Evolutionary conservation across 2,329 filamentous ascomycete genomes (phyloP).

Genomic region (Penicillium expansum): DNA sequence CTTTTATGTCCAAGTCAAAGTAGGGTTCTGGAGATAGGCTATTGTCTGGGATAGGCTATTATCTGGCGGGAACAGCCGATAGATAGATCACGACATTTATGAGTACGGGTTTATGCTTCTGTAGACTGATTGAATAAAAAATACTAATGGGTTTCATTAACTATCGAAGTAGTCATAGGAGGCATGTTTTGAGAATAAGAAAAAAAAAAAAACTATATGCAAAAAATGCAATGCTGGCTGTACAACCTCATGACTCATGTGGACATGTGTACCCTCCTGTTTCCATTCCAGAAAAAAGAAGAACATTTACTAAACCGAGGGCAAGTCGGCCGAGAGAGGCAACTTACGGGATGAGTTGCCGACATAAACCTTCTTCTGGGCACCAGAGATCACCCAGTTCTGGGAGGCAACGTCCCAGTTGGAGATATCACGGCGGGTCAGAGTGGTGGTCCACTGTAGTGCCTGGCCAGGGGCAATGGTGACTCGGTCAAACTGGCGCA

Average conservation of each 20-base stretch:
- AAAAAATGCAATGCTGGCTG: neutral
- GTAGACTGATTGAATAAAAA: neutral
- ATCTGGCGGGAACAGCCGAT: neutral
- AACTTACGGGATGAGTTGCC: constrained; percentile 59
- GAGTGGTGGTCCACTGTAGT: constrained; percentile 62
- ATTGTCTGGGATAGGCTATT: constrained; percentile 2
- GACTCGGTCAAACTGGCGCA: constrained; percentile 80
- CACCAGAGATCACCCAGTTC: constrained; percentile 70
- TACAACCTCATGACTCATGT: neutral
- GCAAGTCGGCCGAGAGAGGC: constrained; percentile 45
- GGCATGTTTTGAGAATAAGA: neutral
- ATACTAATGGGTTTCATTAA: neutral
- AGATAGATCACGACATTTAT: neutral
- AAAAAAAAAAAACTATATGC: constrained; percentile 2
- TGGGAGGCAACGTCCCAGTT: constrained; percentile 81
- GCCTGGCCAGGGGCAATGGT: constrained; percentile 67
- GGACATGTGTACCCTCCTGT: neutral
- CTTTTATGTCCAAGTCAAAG: neutral
- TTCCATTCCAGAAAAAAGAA: neutral
- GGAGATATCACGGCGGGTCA: constrained; percentile 78
- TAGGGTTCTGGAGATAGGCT: neutral
- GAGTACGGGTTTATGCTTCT: neutral
- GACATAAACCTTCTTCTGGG: constrained; percentile 60
- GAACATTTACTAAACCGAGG: constrained; percentile 23
- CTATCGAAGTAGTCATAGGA: neutral